phyloP scores from a whole-genome alignment of 495 filamentous ascomycete species.

The Penicillium subrubescens region DNA sequence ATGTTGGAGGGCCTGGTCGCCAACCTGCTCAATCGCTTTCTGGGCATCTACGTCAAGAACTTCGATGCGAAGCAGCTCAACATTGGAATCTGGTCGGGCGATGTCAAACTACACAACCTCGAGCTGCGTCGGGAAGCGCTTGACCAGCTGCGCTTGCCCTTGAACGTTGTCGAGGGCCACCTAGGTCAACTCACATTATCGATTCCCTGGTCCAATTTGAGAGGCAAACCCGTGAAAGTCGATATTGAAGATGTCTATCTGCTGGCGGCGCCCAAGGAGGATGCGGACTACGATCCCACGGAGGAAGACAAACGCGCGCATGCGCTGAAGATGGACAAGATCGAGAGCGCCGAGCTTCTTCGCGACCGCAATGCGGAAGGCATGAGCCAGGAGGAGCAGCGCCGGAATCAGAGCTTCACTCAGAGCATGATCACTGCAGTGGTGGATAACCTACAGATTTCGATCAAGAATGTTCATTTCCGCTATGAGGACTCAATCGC shows the following conservation, averaged over 20 bases:
- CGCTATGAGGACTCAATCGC: slow-evolving; percentile 98
- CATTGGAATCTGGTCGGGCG: slow-evolving; percentile 96
- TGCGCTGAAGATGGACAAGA: slow-evolving; percentile 92
- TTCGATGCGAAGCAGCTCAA: slow-evolving; percentile 96
- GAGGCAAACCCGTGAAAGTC: slow-evolving; percentile 90
- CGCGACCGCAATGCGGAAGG: slow-evolving; percentile 91
- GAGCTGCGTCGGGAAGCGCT: slow-evolving; percentile 92
- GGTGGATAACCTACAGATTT: slow-evolving; percentile 96
- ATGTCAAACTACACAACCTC: slow-evolving; percentile 89
- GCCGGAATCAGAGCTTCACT: slow-evolving; percentile 95
- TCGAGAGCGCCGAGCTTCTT: slow-evolving; percentile 91
- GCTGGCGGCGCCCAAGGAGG: slow-evolving; percentile 90
- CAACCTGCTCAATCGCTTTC: slow-evolving; percentile 93
- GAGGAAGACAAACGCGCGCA: slow-evolving; percentile 85
- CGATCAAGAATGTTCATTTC: slow-evolving; percentile 95
- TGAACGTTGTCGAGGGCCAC: slow-evolving; percentile 96
- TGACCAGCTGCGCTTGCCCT: slow-evolving; percentile 90
- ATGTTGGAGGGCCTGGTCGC: slow-evolving; percentile 75
- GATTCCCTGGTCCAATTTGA: slow-evolving; percentile 95
- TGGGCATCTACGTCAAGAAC: slow-evolving; percentile 99
- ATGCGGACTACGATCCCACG: slow-evolving; percentile 87
- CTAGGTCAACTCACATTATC: slow-evolving; percentile 85
- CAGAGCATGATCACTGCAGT: slow-evolving; percentile 93
- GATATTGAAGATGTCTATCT: slow-evolving; percentile 96
- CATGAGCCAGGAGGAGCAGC: slow-evolving; percentile 89